These are phyloP conservation scores for Stramenopiles sp. DNA, from an alignment of 352 stramenopile genomes.

Conservation along the genomic window DNA sequence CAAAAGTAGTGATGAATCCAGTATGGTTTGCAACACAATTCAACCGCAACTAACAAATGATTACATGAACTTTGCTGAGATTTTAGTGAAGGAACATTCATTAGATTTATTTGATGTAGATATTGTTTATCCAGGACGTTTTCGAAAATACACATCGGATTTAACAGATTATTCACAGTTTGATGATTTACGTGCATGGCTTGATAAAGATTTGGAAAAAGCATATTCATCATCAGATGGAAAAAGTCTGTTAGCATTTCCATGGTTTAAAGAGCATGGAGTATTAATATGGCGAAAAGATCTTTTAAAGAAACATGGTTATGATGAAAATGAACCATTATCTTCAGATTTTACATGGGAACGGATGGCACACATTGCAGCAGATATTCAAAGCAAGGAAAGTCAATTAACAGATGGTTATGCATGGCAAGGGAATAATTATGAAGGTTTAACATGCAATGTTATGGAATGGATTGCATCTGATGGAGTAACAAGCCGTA, in stretches of 20 bases:
- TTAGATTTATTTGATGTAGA: neutral
- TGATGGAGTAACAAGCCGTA: neutral
- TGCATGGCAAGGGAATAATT: neutral
- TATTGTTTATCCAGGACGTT: neutral
- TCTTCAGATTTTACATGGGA: neutral
- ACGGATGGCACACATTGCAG: neutral
- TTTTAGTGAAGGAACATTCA: neutral
- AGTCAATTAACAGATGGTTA: neutral
- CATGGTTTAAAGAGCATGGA: neutral
- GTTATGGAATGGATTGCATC: neutral
- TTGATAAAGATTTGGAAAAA: neutral
- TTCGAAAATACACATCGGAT: neutral
- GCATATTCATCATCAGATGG: neutral
- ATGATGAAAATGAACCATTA: neutral
- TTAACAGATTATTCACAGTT: neutral
- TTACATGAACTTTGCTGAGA: neutral
- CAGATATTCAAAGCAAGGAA: neutral
- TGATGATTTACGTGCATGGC: neutral
- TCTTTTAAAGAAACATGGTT: neutral
- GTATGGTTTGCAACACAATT: too few species aligned
- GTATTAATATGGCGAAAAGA: neutral
- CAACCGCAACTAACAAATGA: neutral
- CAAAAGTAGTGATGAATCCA: too few species aligned
- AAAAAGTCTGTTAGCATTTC: neutral
- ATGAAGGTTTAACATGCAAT: neutral